A percentile compares a stretch with the other conserved stretches of the same genome.
phyloP scores from a whole-genome alignment of 2,329 filamentous ascomycete genomes.

The Triangularia verruculosa region DNA sequence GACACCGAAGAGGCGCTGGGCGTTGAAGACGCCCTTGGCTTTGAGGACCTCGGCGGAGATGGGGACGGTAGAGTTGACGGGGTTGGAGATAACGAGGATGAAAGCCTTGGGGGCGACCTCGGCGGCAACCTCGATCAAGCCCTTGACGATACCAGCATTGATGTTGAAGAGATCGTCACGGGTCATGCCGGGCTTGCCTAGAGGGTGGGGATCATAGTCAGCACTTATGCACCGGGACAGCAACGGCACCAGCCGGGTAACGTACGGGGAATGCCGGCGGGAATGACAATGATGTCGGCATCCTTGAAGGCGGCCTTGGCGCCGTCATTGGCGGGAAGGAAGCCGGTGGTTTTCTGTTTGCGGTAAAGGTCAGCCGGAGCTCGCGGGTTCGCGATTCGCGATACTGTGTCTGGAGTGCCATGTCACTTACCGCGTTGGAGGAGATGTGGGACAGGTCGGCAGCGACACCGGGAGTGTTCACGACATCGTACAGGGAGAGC shows the following conservation, averaged over 20 bases:
- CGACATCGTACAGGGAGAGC: constrained; percentile 97
- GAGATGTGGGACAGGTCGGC: constrained; percentile 98
- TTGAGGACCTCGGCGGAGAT: constrained; percentile 97
- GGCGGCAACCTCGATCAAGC: constrained; percentile 82
- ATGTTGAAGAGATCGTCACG: constrained; percentile 99
- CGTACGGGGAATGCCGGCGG: constrained; percentile 94
- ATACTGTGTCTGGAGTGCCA: not conserved
- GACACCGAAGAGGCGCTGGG: constrained; percentile 95
- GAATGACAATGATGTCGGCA: constrained; percentile 94
- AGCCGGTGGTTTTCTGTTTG: constrained; percentile 75
- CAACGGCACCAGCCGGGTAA: constrained; percentile 23
- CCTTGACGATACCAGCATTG: constrained; percentile 97
- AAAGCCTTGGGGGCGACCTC: constrained; percentile 89
- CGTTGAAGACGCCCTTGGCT: constrained; percentile 86
- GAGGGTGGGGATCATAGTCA: constrained; percentile 1
- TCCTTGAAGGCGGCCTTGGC: constrained; percentile 85
- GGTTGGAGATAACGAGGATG: constrained; percentile 97
- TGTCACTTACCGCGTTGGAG: constrained; percentile 65
- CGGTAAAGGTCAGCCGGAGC: constrained; percentile 5
- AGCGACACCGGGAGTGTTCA: constrained; percentile 95
- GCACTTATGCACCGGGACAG: not conserved
- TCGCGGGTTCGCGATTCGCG: not conserved
- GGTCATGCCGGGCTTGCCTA: constrained; percentile 99
- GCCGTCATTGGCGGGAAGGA: constrained; percentile 81
- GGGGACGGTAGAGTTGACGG: constrained; percentile 97